Base-by-base conservation (phyloP, 352 stramenopile genomes). In the Phytophthora ramorum region DNA sequence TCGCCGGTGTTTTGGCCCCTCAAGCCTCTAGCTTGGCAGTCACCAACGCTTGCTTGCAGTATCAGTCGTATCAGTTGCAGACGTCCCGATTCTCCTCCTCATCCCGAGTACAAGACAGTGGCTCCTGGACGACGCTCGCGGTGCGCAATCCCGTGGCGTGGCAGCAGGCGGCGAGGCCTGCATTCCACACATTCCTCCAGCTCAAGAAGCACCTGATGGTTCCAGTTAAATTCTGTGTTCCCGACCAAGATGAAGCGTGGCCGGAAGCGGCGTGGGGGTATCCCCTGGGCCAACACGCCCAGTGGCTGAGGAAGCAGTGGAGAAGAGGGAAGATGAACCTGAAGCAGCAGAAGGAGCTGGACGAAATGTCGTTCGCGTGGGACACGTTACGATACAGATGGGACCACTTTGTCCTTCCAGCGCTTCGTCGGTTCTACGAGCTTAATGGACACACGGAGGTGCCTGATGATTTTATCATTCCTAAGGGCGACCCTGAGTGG, bases 381-480 rank as follows among this genome's bases (percentile, higher is more conserved):
- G 53, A 75, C 19, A 28, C 24, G 13, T 46, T 6, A 2, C 65
- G 78, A 30, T 62, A 58, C 58, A 74, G 58, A 34, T 81, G 72
- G 69, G 20, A 50, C 32, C 40, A 38, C 2, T 53, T 54, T 10
- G 57, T 83, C 17, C 22, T 88, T 7, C 73, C 73, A 1, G 50
- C 62, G 12, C 59, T 85, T 16, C 60, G 68, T 6, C 54, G 24
- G 5, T 84, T 67, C 41, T 50, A 63, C 20, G 52, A 69, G 13
- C 34, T 82, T 1, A 38, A 76, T 28, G 66, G 70, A 40, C 69
- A 82, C 32, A 57, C 58, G 16, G 62, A 74, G 56, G 67, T 82
- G 4, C 66, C n/a, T n/a, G n/a, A n/a, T n/a, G n/a, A 10, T 5
- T 82, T 78, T 49, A 48, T 56, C 5, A 44, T 84, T 5, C 58